Evolutionary conservation across 1,284 basidiomycete genomes (phyloP).

Genomic region (Irpex sp.): DNA sequence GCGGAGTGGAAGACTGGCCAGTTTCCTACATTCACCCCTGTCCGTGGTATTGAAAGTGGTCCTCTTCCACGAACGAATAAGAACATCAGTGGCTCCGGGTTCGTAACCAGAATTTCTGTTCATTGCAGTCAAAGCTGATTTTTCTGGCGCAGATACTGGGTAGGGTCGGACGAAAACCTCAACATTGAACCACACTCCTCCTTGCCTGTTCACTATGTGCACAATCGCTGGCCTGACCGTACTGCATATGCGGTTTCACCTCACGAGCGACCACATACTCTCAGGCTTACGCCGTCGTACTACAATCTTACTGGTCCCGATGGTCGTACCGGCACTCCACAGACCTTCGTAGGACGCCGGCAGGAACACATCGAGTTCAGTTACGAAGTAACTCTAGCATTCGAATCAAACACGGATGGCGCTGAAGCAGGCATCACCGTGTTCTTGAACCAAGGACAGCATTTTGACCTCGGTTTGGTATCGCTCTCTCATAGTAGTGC

Average conservation of each 20-base stretch:
- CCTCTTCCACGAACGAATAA: constrained; percentile 1
- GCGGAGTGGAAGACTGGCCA: constrained; percentile 21
- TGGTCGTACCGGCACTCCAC: constrained; percentile 2
- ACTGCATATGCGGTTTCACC: constrained; percentile 5
- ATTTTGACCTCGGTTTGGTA: constrained; percentile 8
- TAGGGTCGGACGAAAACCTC: not conserved
- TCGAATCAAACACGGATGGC: not conserved
- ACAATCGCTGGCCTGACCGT: constrained; percentile 8
- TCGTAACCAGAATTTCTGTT: not conserved
- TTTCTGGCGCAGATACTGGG: not conserved
- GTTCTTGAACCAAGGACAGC: constrained; percentile 7
- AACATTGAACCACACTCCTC: constrained; percentile 1
- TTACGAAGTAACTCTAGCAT: constrained; percentile 2
- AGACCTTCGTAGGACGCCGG: constrained; percentile 5
- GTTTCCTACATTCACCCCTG: constrained; percentile 6
- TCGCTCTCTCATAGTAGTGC: not conserved
- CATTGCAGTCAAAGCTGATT: not conserved
- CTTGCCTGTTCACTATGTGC: constrained; percentile 4
- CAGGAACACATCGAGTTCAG: constrained; percentile 8
- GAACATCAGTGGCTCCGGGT: not conserved
- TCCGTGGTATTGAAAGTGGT: constrained; percentile 1
- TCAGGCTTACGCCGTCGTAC: constrained; percentile 2
- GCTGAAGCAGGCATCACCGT: constrained; percentile 9
- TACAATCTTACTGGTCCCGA: constrained; percentile 7
- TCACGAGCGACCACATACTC: not conserved